Conservation (phyloP, 2,329 filamentous ascomycete genomes). For the Chalaropsis thielavioides region DNA sequence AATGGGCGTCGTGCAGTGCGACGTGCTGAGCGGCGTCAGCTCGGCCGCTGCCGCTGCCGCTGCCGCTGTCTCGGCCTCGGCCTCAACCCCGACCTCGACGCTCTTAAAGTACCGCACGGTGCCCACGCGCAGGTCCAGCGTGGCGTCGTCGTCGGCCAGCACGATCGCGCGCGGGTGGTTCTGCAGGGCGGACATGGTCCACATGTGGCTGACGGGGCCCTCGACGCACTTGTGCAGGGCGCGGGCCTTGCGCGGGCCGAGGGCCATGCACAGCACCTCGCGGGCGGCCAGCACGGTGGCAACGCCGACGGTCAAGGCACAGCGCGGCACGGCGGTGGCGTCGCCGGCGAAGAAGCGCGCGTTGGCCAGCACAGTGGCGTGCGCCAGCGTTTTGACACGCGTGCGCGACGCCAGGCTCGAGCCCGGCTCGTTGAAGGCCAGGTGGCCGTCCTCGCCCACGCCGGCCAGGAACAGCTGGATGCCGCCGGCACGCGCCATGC, state of each 20-base stretch:
- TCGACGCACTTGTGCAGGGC: slow-evolving; percentile 71
- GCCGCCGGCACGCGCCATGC: slow-evolving; percentile 58
- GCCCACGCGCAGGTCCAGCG: slow-evolving; percentile 57
- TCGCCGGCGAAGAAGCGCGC: slow-evolving; percentile 71
- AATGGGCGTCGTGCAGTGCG: slow-evolving; percentile 25
- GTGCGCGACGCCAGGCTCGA: slow-evolving; percentile 65
- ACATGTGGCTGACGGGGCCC: slow-evolving; percentile 77
- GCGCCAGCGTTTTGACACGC: slow-evolving; percentile 72
- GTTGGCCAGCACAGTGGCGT: slow-evolving; percentile 77
- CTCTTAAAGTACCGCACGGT: slow-evolving; percentile 61
- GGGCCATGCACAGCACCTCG: slow-evolving; percentile 71
- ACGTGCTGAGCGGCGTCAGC: slow-evolving; percentile 9
- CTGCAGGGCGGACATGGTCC: slow-evolving; percentile 71
- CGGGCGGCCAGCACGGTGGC: slow-evolving; percentile 68
- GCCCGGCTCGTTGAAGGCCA: slow-evolving; percentile 82
- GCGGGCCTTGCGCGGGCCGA: slow-evolving; percentile 65
- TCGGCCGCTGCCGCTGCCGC: slow-evolving; percentile 1
- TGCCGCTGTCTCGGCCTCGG: slow-evolving; percentile 31
- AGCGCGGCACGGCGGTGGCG: slow-evolving; percentile 57
- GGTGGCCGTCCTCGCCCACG: slow-evolving; percentile 74
- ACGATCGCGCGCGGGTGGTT: slow-evolving; percentile 70
- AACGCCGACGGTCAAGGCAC: slow-evolving; percentile 74
- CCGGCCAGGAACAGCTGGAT: slow-evolving; percentile 79
- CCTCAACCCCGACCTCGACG: slow-evolving; percentile 48
- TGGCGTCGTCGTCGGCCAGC: slow-evolving; percentile 70